Evolutionary conservation across 1,284 basidiomycete species (phyloP).

Genomic region (Vanrija pseudolonga): DNA sequence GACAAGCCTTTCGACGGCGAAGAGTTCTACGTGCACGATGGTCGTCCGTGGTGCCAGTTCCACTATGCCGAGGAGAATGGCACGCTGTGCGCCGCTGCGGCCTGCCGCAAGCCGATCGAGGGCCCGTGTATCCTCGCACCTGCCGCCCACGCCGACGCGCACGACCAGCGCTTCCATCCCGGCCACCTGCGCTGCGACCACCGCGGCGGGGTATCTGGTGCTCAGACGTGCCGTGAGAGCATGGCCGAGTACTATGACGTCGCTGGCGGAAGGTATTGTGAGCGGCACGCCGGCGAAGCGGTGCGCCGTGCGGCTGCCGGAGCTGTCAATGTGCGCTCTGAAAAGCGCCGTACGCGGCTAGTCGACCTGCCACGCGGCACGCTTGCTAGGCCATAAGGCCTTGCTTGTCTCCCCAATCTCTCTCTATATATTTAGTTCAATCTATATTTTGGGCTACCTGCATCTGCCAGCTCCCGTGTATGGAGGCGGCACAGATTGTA

Average conservation of each 20-base stretch:
- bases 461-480: no score
- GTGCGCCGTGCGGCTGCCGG: conserved; percentile 6
- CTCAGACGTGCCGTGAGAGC: conserved; percentile 26
- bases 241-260: conserved; percentile 77
- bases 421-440: no score
- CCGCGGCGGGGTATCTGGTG: conserved; percentile 51
- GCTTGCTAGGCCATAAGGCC: no score
- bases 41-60: conserved; percentile 79
- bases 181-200: conserved; percentile 65
- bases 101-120: conserved; percentile 83
- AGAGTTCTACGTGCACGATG: conserved; percentile 80
- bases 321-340: conserved; percentile 3
- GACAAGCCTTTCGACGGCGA: conserved; percentile 82
- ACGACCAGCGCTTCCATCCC: conserved; percentile 74
- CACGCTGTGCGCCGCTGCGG: conserved; percentile 70
- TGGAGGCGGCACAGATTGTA: no score
- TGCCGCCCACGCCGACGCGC: conserved; percentile 53
- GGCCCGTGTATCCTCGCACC: conserved; percentile 71
- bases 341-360: conserved; percentile 14
- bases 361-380: conserved; percentile 4
- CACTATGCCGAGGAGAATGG: conserved; percentile 87
- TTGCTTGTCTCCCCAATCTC: no score
- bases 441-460: no score
- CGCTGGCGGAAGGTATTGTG: conserved; percentile 74
- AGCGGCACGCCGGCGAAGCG: conserved; percentile 59